Evolutionary conservation across 2,329 filamentous ascomycete genomes (phyloP), one percentile per base, ranked within the genome.

Genomic region (Fusarium sp.): DNA sequence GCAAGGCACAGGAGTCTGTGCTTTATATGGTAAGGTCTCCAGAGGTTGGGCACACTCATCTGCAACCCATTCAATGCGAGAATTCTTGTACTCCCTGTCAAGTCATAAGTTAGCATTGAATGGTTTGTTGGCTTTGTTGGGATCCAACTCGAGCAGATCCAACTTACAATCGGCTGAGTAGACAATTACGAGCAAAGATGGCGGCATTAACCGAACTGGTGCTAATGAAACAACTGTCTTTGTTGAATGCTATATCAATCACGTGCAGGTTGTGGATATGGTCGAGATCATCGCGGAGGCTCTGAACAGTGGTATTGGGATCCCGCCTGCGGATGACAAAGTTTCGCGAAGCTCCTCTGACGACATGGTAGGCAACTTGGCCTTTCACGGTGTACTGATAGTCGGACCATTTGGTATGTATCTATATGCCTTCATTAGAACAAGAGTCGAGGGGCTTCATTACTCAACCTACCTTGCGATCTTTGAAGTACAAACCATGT

Each of bases 211-310:
- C 85, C 1, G 92, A 93, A 77, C 94, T 97, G 9, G 90, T 92
- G 57, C 87, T 89, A 68, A 97, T 88, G 76, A 87, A 87, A 61
- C 86, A 91, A 76, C 89, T 86, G 6, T 83, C 83, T 18, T 83
- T 81, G 4, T 80, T 78, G 76, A 92, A 90, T 9, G 80, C 79
- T 44, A 96, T 80, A 42, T 86, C 86, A 72, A 96, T 83, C 12
- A 97, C 86, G 23, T 90, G 82, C 2, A 97, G 83, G 65, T 92
- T 92, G 80, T 95, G 89, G 63, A 97, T 95, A 76, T 97, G 93
- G 26, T 94, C 90, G 37, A 96, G 83, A 72, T 97, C 91, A 6
- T 89, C 85, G 12, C 91, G 88, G 67, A 97, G 88, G 16, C 80
- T 79, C 9, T 86, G 80, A 69, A 89, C 89, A 0, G 89, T 93